Percentiles rank a stretch among this genome's conserved stretches.
Conservation (phyloP, 2,329 filamentous ascomycete species). For the Pyricularia grisea region DNA sequence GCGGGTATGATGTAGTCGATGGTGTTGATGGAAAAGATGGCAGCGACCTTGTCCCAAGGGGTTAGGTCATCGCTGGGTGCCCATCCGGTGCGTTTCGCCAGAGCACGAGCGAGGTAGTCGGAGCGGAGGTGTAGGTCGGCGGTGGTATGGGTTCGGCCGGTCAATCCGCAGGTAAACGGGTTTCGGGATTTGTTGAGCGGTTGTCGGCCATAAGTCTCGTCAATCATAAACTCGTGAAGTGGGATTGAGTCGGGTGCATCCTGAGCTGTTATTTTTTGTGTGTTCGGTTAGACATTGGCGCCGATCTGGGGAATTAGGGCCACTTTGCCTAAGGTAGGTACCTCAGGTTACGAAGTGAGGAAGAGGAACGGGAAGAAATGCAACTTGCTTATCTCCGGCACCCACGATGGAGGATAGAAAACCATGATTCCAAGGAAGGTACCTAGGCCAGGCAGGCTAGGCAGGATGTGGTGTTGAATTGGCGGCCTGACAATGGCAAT, state of each 20-base stretch:
- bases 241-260: constrained; percentile 66
- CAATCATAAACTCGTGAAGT: constrained; percentile 67
- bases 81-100: constrained; percentile 62
- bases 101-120: constrained; percentile 26
- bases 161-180: constrained; percentile 16
- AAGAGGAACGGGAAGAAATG: too few relatives aligned
- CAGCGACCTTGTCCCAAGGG: constrained; percentile 70
- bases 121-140: constrained; percentile 7
- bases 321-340: too few relatives aligned
- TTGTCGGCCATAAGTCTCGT: constrained; percentile 59
- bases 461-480: too few relatives aligned
- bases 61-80: constrained; percentile 50
- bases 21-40: constrained; percentile 64
- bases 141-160: constrained; percentile 11
- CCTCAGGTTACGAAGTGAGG: too few relatives aligned
- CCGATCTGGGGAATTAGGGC: too few relatives aligned
- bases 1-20: constrained; percentile 55
- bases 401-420: constrained; percentile 53
- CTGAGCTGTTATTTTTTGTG: constrained; percentile 5
- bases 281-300: not conserved
- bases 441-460: too few relatives aligned
- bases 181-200: constrained; percentile 46
- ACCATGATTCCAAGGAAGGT: constrained; percentile 27
- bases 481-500: not conserved
- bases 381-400: constrained; percentile 44